Percentiles rank a stretch among this genome's conserved stretches.
These are phyloP conservation scores for Saitozyma podzolica DNA, from an alignment of 768 basidiomycete species.

Conservation along the genomic window DNA sequence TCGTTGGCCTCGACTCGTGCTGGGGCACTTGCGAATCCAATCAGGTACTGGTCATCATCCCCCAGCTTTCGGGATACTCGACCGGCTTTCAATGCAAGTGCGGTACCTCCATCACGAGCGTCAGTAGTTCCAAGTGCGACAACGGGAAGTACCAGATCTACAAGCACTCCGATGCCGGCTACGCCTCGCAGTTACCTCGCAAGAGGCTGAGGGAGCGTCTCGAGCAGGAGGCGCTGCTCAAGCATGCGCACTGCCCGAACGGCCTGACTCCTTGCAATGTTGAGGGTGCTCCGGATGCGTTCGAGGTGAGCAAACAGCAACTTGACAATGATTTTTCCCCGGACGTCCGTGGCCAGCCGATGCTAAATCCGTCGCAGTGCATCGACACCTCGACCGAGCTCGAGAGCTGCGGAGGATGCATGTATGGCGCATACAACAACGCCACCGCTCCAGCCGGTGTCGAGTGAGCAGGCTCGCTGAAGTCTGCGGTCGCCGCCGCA, in stretches of 20 bases:
- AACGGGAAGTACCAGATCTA: no score
- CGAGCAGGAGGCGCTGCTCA: neutral
- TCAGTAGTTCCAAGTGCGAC: no score
- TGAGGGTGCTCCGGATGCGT: slow-evolving; percentile 3
- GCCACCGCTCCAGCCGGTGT: neutral
- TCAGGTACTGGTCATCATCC: no score
- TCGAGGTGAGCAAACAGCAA: slow-evolving; percentile 1
- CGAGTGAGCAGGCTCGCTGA: no score
- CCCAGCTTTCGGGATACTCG: no score
- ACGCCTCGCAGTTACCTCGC: neutral
- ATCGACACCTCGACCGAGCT: slow-evolving; percentile 10
- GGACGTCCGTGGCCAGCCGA: neutral
- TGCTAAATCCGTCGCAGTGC: slow-evolving; percentile 6
- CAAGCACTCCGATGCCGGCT: neutral
- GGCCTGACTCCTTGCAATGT: slow-evolving; percentile 4
- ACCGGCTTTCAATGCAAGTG: no score
- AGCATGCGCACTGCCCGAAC: neutral
- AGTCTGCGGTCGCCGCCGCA: no score
- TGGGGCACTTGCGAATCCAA: no score
- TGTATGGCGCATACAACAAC: slow-evolving; percentile 3
- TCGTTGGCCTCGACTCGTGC: no score
- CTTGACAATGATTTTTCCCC: no score
- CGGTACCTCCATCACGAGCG: no score
- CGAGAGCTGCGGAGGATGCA: slow-evolving; percentile 12
- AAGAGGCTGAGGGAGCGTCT: neutral